Conservation (phyloP, 305 asterid genomes). For the Caryopteris hybrid region DNA sequence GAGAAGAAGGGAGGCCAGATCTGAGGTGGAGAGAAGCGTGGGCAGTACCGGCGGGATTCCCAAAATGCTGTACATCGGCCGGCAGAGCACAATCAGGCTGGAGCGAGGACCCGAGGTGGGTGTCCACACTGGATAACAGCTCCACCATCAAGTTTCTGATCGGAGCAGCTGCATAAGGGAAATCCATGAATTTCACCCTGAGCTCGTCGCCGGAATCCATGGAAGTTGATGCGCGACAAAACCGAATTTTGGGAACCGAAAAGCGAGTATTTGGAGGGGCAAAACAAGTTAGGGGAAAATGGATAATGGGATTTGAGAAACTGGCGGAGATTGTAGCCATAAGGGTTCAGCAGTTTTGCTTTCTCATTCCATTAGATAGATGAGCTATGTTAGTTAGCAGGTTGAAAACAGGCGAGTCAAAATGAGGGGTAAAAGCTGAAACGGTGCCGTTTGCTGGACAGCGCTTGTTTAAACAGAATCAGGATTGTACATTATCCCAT, state of each 20-base stretch:
- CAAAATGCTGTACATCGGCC: slow-evolving; percentile 49
- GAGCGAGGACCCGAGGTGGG: slow-evolving; percentile 50
- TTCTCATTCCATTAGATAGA: no score
- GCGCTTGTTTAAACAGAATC: no score
- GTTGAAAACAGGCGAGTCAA: no score
- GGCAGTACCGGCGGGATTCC: slow-evolving; percentile 44
- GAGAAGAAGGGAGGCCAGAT: slow-evolving; percentile 66
- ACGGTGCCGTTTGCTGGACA: no score
- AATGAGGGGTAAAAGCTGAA: no score
- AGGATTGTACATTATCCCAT: no score
- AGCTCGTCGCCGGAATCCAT: slow-evolving; percentile 35
- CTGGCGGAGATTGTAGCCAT: slow-evolving; percentile 16
- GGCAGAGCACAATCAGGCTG: slow-evolving; percentile 62
- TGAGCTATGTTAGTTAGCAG: no score
- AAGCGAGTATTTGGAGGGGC: background rate
- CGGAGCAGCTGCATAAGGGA: slow-evolving; percentile 56
- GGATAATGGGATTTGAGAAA: slow-evolving; percentile 1
- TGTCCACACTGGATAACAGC: slow-evolving; percentile 55
- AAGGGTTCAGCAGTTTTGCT: background rate
- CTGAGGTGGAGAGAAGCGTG: slow-evolving; percentile 55
- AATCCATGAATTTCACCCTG: slow-evolving; percentile 51
- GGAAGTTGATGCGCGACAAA: slow-evolving; percentile 25
- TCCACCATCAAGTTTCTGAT: slow-evolving; percentile 65
- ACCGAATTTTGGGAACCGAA: slow-evolving; percentile 7
- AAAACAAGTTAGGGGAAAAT: background rate